Evolutionary conservation across 495 filamentous ascomycete species (phyloP).

Genomic region (Acidomyces sp.): DNA sequence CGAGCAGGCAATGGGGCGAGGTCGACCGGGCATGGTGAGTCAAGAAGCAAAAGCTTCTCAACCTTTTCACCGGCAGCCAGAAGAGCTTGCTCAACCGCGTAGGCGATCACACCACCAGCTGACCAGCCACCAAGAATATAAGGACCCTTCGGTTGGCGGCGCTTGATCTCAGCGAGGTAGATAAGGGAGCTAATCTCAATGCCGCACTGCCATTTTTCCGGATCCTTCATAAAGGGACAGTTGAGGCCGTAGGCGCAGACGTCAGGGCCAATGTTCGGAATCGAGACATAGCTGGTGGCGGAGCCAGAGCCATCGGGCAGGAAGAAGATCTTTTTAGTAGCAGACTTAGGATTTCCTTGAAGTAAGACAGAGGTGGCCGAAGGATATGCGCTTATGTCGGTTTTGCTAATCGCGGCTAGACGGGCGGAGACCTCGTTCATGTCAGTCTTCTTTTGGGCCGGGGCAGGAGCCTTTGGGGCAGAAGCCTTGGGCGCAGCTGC

Average conservation of each 20-base stretch:
- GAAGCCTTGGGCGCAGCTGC: conserved; percentile 16
- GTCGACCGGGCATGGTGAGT: conserved; percentile 65
- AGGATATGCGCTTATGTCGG: conserved; percentile 28
- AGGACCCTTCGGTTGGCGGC: conserved; percentile 62
- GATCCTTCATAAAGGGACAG: conserved; percentile 53
- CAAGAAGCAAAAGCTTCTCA: conserved; percentile 64
- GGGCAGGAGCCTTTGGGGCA: conserved; percentile 3
- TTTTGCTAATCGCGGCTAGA: conserved; percentile 20
- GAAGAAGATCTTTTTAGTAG: conserved; percentile 54
- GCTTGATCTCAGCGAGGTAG: conserved; percentile 53
- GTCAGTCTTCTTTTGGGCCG: conserved; percentile 19
- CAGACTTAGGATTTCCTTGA: conserved; percentile 39
- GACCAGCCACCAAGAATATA: conserved; percentile 66
- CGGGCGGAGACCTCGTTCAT: conserved; percentile 29
- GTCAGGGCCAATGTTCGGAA: conserved; percentile 42
- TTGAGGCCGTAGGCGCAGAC: conserved; percentile 49
- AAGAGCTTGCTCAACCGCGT: conserved; percentile 64
- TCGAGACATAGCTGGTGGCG: conserved; percentile 48
- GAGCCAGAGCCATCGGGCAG: conserved; percentile 68
- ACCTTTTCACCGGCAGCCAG: conserved; percentile 54
- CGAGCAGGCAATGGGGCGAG: conserved; percentile 65
- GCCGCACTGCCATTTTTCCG: conserved; percentile 41
- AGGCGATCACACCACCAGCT: conserved; percentile 79
- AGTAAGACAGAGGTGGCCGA: conserved; percentile 42
- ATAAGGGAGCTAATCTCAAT: conserved; percentile 43